A percentile compares a stretch with the other conserved stretches of the same genome.
These are phyloP conservation scores for Colletotrichum navitas DNA, from an alignment of 2,329 filamentous ascomycete species.

Conservation along the genomic window DNA sequence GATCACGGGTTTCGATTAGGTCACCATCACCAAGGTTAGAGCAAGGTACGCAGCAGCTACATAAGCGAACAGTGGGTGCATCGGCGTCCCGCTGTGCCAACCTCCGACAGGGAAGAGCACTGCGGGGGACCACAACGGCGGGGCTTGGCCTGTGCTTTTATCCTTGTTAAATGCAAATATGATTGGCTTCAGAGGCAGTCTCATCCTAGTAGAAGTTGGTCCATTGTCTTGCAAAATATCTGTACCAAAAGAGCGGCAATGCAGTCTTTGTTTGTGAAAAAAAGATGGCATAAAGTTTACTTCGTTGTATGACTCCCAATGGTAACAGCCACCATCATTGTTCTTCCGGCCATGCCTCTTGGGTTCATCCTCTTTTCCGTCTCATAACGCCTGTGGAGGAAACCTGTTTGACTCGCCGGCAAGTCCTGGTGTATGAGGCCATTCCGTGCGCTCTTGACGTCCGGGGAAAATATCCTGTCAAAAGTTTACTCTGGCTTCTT, in stretches of 20 bases:
- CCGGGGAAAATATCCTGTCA: not conserved
- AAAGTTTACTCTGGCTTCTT: too few species aligned
- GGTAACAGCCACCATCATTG: not conserved
- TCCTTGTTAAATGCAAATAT: not conserved
- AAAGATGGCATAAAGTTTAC: not conserved
- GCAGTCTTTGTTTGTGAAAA: not conserved
- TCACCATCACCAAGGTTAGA: constrained; percentile 26
- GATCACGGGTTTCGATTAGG: constrained; percentile 40
- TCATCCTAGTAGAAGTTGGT: too few species aligned
- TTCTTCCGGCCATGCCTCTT: not conserved
- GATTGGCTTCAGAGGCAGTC: not conserved
- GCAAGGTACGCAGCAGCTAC: constrained; percentile 17
- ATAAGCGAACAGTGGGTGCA: constrained; percentile 30
- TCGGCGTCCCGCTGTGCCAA: constrained; percentile 27
- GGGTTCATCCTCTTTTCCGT: not conserved
- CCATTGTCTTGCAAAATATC: not conserved
- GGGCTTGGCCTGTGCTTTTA: constrained; percentile 19
- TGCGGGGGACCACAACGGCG: constrained; percentile 6
- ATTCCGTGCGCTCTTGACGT: not conserved
- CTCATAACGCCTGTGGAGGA: too few species aligned
- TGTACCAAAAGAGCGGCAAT: not conserved
- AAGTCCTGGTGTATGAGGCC: too few species aligned
- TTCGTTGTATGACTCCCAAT: not conserved
- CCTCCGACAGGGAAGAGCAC: constrained; percentile 27
- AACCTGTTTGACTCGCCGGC: too few species aligned